Evolutionary conservation across 106 monocot genomes (phyloP).

Genomic region (Vanilla planifolia): DNA sequence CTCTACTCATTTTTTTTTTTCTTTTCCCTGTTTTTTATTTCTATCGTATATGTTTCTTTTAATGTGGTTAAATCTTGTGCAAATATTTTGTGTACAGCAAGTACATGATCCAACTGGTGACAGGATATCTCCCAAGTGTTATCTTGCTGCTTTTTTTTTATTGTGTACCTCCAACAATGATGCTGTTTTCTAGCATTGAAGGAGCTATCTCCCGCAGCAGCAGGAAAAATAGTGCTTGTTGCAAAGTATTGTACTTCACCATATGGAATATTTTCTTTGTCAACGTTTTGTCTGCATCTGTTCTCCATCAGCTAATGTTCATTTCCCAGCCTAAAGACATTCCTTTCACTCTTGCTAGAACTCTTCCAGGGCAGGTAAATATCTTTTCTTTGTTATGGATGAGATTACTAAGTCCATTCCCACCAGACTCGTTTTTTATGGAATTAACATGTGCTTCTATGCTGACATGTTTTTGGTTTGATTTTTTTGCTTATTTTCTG

Average conservation of each 20-base stretch:
- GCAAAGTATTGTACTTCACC: conserved; percentile 74
- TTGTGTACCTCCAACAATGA: conserved; percentile 71
- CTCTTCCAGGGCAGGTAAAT: conserved; percentile 74
- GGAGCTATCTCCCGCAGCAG: conserved; percentile 66
- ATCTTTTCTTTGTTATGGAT: background rate
- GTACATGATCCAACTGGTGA: conserved; percentile 54
- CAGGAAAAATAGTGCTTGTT: conserved; percentile 78
- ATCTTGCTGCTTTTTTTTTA: conserved; percentile 54
- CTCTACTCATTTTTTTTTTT: no score
- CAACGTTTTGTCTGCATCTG: conserved; percentile 77
- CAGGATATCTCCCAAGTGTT: conserved; percentile 83
- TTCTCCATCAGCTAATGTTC: conserved; percentile 58
- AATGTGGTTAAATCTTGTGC: no score
- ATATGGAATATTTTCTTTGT: conserved; percentile 94
- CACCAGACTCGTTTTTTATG: background rate
- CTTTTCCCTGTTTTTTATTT: no score
- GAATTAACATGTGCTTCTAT: background rate
- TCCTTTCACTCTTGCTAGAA: conserved; percentile 64
- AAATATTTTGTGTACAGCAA: conserved; percentile 27
- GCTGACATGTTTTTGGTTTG: background rate
- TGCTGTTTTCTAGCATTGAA: conserved; percentile 71
- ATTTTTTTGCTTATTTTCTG: background rate
- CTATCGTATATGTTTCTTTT: no score
- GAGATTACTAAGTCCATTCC: background rate
- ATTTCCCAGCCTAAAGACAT: conserved; percentile 72